Base-by-base conservation (phyloP, 2,329 filamentous ascomycete genomes). In the Talaromyces piceae region DNA sequence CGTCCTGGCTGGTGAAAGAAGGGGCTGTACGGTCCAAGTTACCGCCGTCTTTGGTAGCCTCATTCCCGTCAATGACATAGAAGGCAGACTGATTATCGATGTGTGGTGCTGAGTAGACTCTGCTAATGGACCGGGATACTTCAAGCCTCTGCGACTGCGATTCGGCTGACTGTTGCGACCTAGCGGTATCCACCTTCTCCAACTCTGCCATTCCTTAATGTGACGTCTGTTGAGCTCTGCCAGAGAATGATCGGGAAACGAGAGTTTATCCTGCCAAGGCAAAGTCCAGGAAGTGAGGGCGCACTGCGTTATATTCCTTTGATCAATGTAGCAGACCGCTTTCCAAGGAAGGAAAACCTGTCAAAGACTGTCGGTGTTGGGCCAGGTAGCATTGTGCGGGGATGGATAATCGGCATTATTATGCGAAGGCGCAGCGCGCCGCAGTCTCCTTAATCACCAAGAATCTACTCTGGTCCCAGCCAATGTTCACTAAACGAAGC, bases 131-230 rank as follows among this genome's bases (percentile, higher is more conserved):
- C 9, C 23, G 45, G 13, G 45, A 23, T 11, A 11, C 43, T 3
- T 46, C 44, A 2, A 9, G n/a, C 25, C 44, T 30, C 44, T 26
- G 44, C n/a, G 45, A 23, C 41, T 45, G 41, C 12, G 50, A 22
- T 22, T 22, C 41, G 12, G 45, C 37, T 20, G 51, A 47, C 27
- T 20, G 49, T 28, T 23, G 39, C 26, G 51, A 47, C 18, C 43
- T 37, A 25, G 49, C 52, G 18, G 53, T 47, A 23, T 41, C 18
- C 25, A 50, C 43, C 43, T 52, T 54, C n/a, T 52, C 41, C 5
- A 54, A 30, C 13, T 54, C 53, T 3, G 39, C 26, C 53, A 52
- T 54, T n/a, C n/a, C n/a, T n/a, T n/a, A n/a, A n/a, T n/a, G n/a
- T n/a, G n/a, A 20, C 27, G 46, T 22, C 12, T n/a, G n/a, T 18